Percentiles rank a stretch among this genome's conserved stretches.
Conservation (phyloP, 176 grass and related monocot genomes). For the Oryza nivara region DNA sequence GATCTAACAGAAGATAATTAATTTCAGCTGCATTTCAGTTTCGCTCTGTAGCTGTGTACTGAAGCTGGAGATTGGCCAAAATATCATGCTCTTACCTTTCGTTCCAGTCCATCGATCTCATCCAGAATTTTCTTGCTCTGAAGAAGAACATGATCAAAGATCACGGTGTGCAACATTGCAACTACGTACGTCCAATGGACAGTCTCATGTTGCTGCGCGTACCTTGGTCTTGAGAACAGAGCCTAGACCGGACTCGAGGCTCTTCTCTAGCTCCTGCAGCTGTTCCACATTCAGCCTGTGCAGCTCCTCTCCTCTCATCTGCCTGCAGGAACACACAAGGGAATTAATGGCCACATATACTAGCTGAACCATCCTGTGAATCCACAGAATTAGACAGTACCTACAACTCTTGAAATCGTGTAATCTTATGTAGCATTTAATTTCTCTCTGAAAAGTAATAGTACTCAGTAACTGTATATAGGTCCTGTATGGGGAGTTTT, state of each 20-base stretch:
- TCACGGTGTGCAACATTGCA: background rate
- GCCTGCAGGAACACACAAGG: slow-evolving; percentile 42
- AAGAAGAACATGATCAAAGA: slow-evolving; percentile 1
- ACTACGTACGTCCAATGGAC: background rate
- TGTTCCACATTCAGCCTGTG: slow-evolving; percentile 62
- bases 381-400: background rate
- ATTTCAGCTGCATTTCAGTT: background rate
- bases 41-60: background rate
- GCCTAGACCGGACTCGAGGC: slow-evolving; percentile 52
- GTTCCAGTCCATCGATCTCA: slow-evolving; percentile 54
- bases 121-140: slow-evolving; percentile 61
- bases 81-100: slow-evolving; percentile 43
- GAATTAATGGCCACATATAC: background rate
- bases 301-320: slow-evolving; percentile 86
- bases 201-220: background rate
- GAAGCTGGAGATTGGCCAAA: background rate
- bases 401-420: background rate
- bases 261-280: slow-evolving; percentile 72
- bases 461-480: no score
- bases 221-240: slow-evolving; percentile 73
- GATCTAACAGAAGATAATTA: background rate
- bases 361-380: no score
- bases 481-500: no score
- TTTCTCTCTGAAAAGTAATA: no score
- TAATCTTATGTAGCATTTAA: background rate